Evolutionary conservation across 208 protist genomes (phyloP), one percentile per base, ranked within the genome.

Genomic region (Angomonas deanei): DNA sequence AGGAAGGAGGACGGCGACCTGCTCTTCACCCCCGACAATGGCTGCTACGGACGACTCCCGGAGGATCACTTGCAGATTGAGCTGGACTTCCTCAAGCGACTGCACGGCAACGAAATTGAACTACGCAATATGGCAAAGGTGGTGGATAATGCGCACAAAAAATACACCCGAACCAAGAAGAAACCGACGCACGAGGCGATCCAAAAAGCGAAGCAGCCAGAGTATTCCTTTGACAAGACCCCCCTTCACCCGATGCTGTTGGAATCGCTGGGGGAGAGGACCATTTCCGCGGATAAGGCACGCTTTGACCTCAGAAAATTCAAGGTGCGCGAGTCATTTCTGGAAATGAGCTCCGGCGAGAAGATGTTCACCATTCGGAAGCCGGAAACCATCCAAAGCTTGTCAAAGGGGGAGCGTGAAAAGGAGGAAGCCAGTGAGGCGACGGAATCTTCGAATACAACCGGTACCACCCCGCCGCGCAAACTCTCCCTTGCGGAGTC

Each of bases 101-200:
- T 93, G 34, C 63, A 80, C 53, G 34, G 64, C 1, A 76, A 74
- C 10, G 82, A 93, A 57, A 78, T 93, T 17, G 88, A 97, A 61
- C 24, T 97, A 53, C 76, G 74, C 32, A 84, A 84, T 65, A 82
- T 94, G 74, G 69, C 70, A 32, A 90, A 88, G 28, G 86, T 93
- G 13, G 88, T 91, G 4, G 77, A 84, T 11, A 92, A 94, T 63
- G 86, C 91, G 21, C 88, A 94, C 76, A 86, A 90, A 42, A 94
- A 94, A 72, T 97, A 84, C 76, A 82, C 76, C 64, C 83, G 88
- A 28, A 97, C 91, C 21, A 85, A 83, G 57, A 92, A 93, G 76
- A 93, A 92, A 74, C 76, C 91, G 6, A 94, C 86, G n/a, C 82
- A 90, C 64, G 84, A 95, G 30, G 85, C 72, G 0, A 95, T 97